Base-by-base conservation (phyloP, 2,329 filamentous ascomycete species). In the Sporothrix dimorphospora region DNA sequence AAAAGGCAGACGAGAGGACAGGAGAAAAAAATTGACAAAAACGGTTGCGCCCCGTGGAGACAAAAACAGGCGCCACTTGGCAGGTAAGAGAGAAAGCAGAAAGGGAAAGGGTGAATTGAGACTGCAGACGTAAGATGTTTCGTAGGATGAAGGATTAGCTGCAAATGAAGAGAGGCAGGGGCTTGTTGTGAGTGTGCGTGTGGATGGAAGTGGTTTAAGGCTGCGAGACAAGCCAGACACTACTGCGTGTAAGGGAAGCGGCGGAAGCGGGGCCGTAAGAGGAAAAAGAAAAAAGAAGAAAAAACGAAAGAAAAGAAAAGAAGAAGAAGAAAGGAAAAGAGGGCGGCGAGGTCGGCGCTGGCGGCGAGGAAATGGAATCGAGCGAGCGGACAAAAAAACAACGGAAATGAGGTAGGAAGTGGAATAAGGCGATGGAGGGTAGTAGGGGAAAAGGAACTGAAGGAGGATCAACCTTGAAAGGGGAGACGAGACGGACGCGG, bases 331-430 rank as follows among this genome's bases (percentile, higher is more conserved):
- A 42, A 47, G 30, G 61, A 12, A 55, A 5, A 30, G 6, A 47
- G 38, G 38, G 38, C 38, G n/a, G n/a, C n/a, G n/a, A n/a, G n/a
- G n/a, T n/a, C n/a, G n/a, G n/a, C n/a, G n/a, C n/a, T n/a, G n/a
- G 19, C 30, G 30, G 6, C 30, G 30, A 34, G 30, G 30, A 34
- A 34, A n/a, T n/a, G n/a, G n/a, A n/a, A n/a, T n/a, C n/a, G 30
- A 59, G 3, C 16, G 57, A 19, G 21, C 27, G 55, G 49, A 55
- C n/a, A 3, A 57, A 12, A 59, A 65, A 71, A 51, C 53, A 40
- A 71, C 21, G 67, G 55, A 57, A 63, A 71, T 67, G 65, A 72
- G 70, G n/a, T 70, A 59, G 16, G 19, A 45, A 65, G 59, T 45
- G 59, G 21, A 65, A 45, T 24, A 45, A 65, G 59, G 38, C 57